phyloP scores from a whole-genome alignment of 805 yeast genomes.

The Starmerella etchellsii region DNA sequence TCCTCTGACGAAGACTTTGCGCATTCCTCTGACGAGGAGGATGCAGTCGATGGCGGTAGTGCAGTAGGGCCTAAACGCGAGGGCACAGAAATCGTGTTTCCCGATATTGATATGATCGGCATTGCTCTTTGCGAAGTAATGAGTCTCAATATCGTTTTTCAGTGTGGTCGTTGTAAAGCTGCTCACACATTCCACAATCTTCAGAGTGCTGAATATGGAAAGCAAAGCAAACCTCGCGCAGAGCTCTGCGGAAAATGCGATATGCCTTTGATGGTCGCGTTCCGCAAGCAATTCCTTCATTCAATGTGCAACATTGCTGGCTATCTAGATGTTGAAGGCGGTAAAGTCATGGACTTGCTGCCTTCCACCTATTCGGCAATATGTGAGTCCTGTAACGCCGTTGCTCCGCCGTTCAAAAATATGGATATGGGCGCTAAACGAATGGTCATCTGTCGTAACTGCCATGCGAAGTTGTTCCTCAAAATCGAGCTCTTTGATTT shows the following conservation, averaged over 20 bases:
- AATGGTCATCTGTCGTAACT: conserved; percentile 26
- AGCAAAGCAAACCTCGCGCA: conserved; percentile 24
- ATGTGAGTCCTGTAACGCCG: conserved; percentile 28
- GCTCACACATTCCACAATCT: conserved; percentile 27
- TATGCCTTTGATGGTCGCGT: conserved; percentile 26
- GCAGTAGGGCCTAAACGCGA: conserved; percentile 15
- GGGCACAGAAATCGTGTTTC: conserved; percentile 28
- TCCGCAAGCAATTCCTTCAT: conserved; percentile 30
- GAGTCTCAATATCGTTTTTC: conserved; percentile 26
- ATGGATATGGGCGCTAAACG: conserved; percentile 27
- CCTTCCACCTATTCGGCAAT: conserved; percentile 29
- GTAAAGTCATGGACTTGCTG: conserved; percentile 28
- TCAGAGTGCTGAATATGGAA: conserved; percentile 27
- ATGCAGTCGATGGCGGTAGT: conserved; percentile 13
- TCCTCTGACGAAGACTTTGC: not conserved
- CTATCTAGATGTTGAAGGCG: conserved; percentile 30
- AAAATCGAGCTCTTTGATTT: conserved; percentile 27
- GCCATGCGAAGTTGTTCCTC: conserved; percentile 29
- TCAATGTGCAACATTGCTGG: conserved; percentile 25
- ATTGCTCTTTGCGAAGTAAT: conserved; percentile 28
- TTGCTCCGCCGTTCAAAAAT: conserved; percentile 24
- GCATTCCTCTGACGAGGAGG: conserved; percentile 25
- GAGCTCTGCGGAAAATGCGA: conserved; percentile 28
- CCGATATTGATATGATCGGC: conserved; percentile 25
- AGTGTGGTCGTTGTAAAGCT: conserved; percentile 30